These are phyloP conservation scores for Fusarium vanettenii DNA, from an alignment of 2,329 filamentous ascomycete genomes.

Conservation along the genomic window DNA sequence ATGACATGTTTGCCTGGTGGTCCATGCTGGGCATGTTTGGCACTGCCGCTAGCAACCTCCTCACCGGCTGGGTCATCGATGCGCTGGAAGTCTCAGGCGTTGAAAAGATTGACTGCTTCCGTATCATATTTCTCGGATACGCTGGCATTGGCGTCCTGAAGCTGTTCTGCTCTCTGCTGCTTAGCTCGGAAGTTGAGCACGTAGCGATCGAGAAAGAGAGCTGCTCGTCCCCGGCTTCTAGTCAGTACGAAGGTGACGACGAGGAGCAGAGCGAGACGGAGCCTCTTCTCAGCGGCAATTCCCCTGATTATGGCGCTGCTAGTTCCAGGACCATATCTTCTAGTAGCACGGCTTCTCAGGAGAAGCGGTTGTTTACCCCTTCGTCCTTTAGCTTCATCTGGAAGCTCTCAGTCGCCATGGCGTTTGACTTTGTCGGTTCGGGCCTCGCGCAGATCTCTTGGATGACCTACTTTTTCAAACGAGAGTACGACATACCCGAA, in stretches of 20 bases:
- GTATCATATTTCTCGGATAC: slow-evolving; percentile 33
- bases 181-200: slow-evolving; percentile 28
- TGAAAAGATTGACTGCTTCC: slow-evolving; percentile 18
- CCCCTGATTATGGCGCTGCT: slow-evolving; percentile 17
- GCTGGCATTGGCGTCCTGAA: slow-evolving; percentile 29
- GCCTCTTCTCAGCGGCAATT: slow-evolving; percentile 12
- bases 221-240: slow-evolving; percentile 12
- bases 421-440: slow-evolving; percentile 35
- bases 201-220: slow-evolving; percentile 10
- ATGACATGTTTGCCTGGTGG: slow-evolving; percentile 41
- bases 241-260: neutral
- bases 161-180: slow-evolving; percentile 20
- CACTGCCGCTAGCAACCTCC: slow-evolving; percentile 34
- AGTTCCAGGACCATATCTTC: neutral
- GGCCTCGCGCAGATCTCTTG: slow-evolving; percentile 39
- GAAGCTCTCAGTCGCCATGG: slow-evolving; percentile 34
- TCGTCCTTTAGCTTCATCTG: slow-evolving; percentile 35
- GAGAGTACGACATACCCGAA: slow-evolving; percentile 37
- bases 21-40: slow-evolving; percentile 40
- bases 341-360: neutral
- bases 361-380: slow-evolving; percentile 26
- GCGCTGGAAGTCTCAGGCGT: slow-evolving; percentile 18
- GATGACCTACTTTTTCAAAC: slow-evolving; percentile 41
- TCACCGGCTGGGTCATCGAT: slow-evolving; percentile 34
- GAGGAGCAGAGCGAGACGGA: neutral